Percentiles rank a stretch among this genome's conserved stretches.
phyloP scores from a whole-genome alignment of 202 grass and related monocot genomes.

The Elaeis oleifera region DNA sequence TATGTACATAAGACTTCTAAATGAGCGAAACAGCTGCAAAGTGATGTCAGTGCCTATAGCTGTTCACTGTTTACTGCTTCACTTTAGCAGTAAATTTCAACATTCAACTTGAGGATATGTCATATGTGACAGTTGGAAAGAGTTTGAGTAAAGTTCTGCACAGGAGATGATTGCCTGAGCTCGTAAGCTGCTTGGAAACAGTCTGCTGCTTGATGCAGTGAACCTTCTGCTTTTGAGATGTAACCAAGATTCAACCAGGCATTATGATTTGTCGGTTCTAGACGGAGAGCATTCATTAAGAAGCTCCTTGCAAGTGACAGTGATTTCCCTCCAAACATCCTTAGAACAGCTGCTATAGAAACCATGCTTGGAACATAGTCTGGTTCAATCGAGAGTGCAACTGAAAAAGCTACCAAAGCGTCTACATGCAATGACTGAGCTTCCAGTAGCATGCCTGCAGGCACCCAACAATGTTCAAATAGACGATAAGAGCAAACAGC shows the following conservation, averaged over 20 bases:
- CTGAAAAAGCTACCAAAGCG: conserved; percentile 58
- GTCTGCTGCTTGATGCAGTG: conserved; percentile 56
- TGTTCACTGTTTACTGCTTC: too few relatives aligned
- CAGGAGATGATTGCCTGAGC: conserved; percentile 61
- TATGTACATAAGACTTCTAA: too few relatives aligned
- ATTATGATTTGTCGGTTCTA: conserved; percentile 61
- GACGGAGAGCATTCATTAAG: conserved; percentile 50
- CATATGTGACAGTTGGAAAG: too few relatives aligned
- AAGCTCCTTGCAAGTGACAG: conserved; percentile 58
- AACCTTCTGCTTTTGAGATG: conserved; percentile 66
- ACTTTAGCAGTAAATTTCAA: too few relatives aligned
- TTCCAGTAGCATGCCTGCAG: conserved; percentile 65
- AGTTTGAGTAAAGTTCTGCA: conserved; percentile 33
- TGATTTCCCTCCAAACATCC: conserved; percentile 44
- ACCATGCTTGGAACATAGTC: conserved; percentile 83
- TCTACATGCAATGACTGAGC: conserved; percentile 70
- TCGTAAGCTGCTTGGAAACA: conserved; percentile 88
- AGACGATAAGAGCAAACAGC: too few relatives aligned
- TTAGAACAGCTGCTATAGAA: conserved; percentile 68
- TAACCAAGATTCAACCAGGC: conserved; percentile 80
- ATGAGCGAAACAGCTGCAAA: too few relatives aligned
- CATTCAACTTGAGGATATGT: too few relatives aligned
- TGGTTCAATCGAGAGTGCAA: conserved; percentile 64
- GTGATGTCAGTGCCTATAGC: too few relatives aligned
- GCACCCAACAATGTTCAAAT: not conserved